Evolutionary conservation across 495 filamentous ascomycete genomes (phyloP).

Genomic region (Neurospora sp.): DNA sequence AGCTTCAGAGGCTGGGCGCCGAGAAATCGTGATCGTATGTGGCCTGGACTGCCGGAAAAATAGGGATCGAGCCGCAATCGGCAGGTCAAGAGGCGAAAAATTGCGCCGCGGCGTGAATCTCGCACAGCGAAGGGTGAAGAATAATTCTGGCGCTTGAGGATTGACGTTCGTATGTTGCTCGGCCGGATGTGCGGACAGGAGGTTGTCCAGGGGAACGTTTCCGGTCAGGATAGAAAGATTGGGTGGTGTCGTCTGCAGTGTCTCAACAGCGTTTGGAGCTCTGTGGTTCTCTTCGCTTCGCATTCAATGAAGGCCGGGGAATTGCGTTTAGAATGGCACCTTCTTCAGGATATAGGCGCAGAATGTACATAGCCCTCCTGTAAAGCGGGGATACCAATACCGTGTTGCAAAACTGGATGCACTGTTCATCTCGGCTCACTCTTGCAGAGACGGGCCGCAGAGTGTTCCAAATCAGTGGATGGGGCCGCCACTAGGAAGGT

Average conservation of each 20-base stretch:
- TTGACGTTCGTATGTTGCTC: background rate
- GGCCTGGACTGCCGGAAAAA: background rate
- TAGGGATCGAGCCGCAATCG: background rate
- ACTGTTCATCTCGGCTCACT: slow-evolving; percentile 1
- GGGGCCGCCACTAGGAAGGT: background rate
- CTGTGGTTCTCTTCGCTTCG: background rate
- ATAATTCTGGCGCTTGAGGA: background rate
- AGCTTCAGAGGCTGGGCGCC: slow-evolving; percentile 24
- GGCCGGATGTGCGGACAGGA: background rate
- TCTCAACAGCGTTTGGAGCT: background rate
- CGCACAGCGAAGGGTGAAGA: background rate
- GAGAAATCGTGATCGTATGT: slow-evolving; percentile 19
- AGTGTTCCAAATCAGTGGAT: background rate
- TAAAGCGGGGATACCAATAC: background rate
- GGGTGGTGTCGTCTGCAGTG: background rate
- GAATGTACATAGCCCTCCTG: background rate
- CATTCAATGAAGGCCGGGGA: background rate
- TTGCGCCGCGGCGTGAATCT: background rate
- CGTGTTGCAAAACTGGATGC: background rate
- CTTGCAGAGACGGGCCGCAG: background rate
- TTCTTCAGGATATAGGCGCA: background rate
- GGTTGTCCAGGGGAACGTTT: background rate
- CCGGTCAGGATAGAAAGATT: background rate
- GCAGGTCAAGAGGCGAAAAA: background rate
- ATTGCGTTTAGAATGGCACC: background rate